Conservation (phyloP, 2,329 filamentous ascomycete genomes). For the Colletotrichum chlorophyti region DNA sequence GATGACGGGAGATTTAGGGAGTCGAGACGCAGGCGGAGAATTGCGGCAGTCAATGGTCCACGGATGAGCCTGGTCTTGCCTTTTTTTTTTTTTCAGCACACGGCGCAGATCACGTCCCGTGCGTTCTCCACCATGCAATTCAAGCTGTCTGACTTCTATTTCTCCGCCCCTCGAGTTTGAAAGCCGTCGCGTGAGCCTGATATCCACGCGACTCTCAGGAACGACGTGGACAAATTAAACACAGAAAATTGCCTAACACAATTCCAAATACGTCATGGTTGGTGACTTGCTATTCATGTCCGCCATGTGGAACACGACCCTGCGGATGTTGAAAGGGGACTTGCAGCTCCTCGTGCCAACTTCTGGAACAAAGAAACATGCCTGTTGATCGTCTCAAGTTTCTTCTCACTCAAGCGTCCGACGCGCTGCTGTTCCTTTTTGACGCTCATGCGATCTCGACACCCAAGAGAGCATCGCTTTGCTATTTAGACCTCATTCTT, state of each 20-base stretch:
- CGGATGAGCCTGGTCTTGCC: too few relatives aligned
- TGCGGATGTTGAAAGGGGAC: slow-evolving; percentile 5
- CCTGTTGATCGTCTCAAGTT: neutral
- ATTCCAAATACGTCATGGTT: slow-evolving; percentile 3
- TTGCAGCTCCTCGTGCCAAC: slow-evolving; percentile 1
- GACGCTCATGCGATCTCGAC: neutral
- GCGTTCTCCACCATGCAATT: neutral
- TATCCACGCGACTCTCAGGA: neutral
- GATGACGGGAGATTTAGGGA: too few relatives aligned
- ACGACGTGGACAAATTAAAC: neutral
- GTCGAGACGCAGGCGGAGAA: slow-evolving; percentile 21
- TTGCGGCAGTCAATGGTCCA: too few relatives aligned
- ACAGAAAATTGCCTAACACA: neutral
- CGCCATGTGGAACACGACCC: slow-evolving; percentile 12
- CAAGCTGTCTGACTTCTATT: slow-evolving; percentile 3
- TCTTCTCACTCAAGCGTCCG: neutral
- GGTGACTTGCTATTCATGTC: neutral
- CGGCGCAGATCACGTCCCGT: neutral
- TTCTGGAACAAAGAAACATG: slow-evolving; percentile 4
- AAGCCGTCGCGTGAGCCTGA: neutral
- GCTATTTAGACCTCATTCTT: neutral
- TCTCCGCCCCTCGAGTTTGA: slow-evolving; percentile 13
- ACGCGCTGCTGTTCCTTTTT: neutral
- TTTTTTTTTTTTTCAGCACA: neutral
- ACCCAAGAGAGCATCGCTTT: too few relatives aligned